Conservation (phyloP, 1,284 basidiomycete genomes). For the Sutorius eximius region DNA sequence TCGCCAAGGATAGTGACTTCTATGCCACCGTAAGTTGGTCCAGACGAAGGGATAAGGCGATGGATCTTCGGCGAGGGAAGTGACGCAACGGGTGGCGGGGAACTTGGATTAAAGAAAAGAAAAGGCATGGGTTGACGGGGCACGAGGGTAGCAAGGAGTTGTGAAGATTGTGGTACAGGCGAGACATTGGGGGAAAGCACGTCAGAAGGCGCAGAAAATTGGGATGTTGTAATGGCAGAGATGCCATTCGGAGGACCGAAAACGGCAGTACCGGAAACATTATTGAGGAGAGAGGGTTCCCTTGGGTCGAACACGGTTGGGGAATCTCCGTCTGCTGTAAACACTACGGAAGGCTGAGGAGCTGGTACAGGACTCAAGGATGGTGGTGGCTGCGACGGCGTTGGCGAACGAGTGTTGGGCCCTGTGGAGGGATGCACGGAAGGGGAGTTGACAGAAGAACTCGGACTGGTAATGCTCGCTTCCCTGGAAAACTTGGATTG, state of each 20-base stretch:
- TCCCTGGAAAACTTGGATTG: constrained; percentile 45
- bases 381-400: constrained; percentile 37
- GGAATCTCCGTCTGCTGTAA: constrained; percentile 12
- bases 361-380: constrained; percentile 12
- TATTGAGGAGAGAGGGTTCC: constrained; percentile 12
- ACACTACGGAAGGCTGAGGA: constrained; percentile 8
- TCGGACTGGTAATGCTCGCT: constrained; percentile 50
- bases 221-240: constrained; percentile 14
- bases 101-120: constrained; percentile 58
- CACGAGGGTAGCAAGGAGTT: constrained; percentile 20
- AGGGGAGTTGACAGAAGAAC: constrained; percentile 49
- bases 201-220: constrained; percentile 20
- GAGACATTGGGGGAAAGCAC: constrained; percentile 18
- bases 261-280: constrained; percentile 4
- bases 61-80: constrained; percentile 70
- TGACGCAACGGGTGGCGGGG: constrained; percentile 43
- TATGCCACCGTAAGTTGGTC: constrained; percentile 91
- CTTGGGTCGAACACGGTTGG: constrained; percentile 6
- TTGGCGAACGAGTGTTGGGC: constrained; percentile 51
- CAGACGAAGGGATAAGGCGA: constrained; percentile 86
- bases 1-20: constrained; percentile 93
- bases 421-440: constrained; percentile 34
- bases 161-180: constrained; percentile 20
- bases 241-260: constrained; percentile 19
- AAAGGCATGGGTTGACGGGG: constrained; percentile 44